phyloP scores from a whole-genome alignment of 78 protist genomes.

The Protostelium mycophagum region DNA sequence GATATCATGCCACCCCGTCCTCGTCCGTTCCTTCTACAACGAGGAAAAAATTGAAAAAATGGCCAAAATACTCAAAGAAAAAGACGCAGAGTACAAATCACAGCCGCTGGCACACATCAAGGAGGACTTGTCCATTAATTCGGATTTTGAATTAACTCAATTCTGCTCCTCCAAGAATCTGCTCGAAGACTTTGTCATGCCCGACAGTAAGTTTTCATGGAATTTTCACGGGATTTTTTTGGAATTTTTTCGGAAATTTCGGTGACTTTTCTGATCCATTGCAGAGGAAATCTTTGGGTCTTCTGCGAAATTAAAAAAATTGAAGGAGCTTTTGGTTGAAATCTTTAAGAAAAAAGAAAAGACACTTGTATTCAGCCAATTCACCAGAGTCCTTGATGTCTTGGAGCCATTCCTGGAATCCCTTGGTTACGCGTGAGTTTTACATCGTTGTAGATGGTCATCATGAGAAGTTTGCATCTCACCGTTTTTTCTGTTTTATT shows the following conservation, averaged over 20 bases:
- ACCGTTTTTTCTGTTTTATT: neutral
- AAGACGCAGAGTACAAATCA: neutral
- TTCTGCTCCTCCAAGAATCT: neutral
- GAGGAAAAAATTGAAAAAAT: neutral
- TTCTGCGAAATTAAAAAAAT: conserved; percentile 76
- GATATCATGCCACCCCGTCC: neutral
- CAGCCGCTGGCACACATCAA: neutral
- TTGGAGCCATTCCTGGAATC: conserved; percentile 79
- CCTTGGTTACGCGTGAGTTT: neutral
- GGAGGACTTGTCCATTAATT: neutral
- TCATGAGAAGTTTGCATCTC: too few species aligned
- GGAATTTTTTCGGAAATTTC: neutral
- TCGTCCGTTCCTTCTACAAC: neutral
- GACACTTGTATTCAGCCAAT: conserved; percentile 81
- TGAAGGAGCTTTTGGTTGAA: conserved; percentile 70
- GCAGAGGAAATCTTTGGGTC: conserved; percentile 9
- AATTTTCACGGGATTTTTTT: neutral
- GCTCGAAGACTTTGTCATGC: neutral
- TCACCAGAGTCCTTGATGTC: conserved; percentile 90
- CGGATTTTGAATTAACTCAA: neutral
- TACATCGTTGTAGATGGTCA: too few species aligned
- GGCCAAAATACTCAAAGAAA: neutral
- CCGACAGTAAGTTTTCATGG: neutral
- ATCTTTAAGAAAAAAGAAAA: conserved; percentile 50
- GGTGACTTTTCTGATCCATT: neutral